Percentiles rank a stretch among this genome's conserved stretches.
These are phyloP conservation scores for Deakozyma indianensis DNA, from an alignment of 805 yeast species.

Conservation along the genomic window DNA sequence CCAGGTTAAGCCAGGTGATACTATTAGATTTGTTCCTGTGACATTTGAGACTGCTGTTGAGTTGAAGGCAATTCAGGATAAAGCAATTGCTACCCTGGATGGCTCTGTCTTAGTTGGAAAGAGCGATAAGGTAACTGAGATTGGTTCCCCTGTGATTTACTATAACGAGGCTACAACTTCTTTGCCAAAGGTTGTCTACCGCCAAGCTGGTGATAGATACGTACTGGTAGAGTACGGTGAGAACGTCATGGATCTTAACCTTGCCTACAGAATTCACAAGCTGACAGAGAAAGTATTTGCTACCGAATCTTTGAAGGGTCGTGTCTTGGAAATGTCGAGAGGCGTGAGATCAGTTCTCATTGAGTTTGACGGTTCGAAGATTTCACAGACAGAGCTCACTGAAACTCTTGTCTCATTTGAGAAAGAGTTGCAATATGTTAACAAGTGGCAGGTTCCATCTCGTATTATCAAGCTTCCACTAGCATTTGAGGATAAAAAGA, in stretches of 20 bases:
- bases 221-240: conserved; percentile 88
- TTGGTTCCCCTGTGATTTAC: conserved; percentile 44
- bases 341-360: conserved; percentile 92
- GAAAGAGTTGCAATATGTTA: conserved; percentile 52
- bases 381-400: conserved; percentile 49
- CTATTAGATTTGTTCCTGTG: conserved; percentile 66
- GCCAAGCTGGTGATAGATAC: conserved; percentile 97
- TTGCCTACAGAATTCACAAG: conserved; percentile 73
- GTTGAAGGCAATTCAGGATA: conserved; percentile 49
- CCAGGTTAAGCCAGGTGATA: conserved; percentile 91
- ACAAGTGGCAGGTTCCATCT: conserved; percentile 77
- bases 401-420: conserved; percentile 60
- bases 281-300: conserved; percentile 58
- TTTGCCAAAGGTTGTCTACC: conserved; percentile 63
- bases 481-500: conserved; percentile 90
- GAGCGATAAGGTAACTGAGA: conserved; percentile 32
- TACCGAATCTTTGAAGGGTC: conserved; percentile 34
- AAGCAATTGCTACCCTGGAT: conserved; percentile 32
- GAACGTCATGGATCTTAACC: conserved; percentile 68
- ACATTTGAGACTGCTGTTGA: conserved; percentile 50
- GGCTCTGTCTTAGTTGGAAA: conserved; percentile 46
- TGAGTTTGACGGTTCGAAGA: conserved; percentile 55
- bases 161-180: conserved; percentile 30
- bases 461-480: conserved; percentile 77
- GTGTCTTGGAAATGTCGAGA: conserved; percentile 90